Base-by-base conservation (phyloP, 257 asterid genomes). In the Ballota nigra region DNA sequence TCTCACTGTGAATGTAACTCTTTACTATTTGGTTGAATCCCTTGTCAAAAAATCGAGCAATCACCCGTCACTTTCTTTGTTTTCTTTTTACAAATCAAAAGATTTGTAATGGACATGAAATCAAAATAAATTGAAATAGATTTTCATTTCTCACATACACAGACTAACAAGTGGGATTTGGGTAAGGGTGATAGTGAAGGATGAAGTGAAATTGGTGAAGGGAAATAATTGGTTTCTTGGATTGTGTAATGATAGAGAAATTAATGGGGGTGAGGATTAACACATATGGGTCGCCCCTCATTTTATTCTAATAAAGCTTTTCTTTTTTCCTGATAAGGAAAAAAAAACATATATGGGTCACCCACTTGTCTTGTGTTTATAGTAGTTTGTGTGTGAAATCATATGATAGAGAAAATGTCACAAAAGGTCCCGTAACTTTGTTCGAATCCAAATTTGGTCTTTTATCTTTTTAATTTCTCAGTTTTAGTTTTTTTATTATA, bases 131-230 rank as follows among this genome's bases (percentile, higher is more conserved):
- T 73, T 11, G 74, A 45, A 58, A 45, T 47, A n/a, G n/a, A n/a
- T n/a, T n/a, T n/a, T n/a, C n/a, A n/a, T n/a, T n/a, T n/a, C n/a
- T n/a, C n/a, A n/a, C n/a, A n/a, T n/a, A n/a, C n/a, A n/a, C 36
- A 57, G 45, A 53, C 8, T 22, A 24, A 4, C 3, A 68, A 71
- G 80, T 70, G 75, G 81, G 75, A 2, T 23, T 60, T 28, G 62
- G 55, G 69, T 59, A 71, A 66, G 67, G 70, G 24, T 71, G 78
- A 76, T 67, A 33, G 74, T 43, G 80, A 75, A 71, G 38, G 73
- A 63, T 76, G 76, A 70, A 62, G 76, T 69, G 75, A 70, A 59
- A 70, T 70, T 63, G 70, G 83, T 66, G 78, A 79, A 52, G 68
- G 40, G 6, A 33, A 23, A 26, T 52, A 8, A 75, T 75, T 75